Evolutionary conservation across 176 grass and related monocot species (phyloP).

Genomic region (Coix lacrymajobi): DNA sequence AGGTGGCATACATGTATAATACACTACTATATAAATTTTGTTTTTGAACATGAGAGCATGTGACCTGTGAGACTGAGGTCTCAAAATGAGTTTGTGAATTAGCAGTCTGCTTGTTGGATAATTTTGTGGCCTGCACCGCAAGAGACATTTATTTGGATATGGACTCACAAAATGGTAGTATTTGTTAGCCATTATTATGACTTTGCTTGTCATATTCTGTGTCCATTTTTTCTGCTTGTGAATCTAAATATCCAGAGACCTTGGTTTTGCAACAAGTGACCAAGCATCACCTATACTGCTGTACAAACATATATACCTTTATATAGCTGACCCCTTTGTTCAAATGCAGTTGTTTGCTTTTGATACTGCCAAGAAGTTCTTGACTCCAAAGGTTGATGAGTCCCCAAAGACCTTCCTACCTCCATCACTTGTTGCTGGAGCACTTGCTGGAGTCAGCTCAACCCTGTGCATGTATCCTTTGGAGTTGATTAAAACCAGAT

Average conservation of each 20-base stretch:
- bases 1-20: not conserved
- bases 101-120: not conserved
- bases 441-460: conserved; percentile 95
- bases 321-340: not conserved
- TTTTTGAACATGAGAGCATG: not conserved
- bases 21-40: not conserved
- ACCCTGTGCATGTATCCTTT: conserved; percentile 95
- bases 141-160: not conserved
- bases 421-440: conserved; percentile 76
- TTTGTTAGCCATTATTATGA: not conserved
- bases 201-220: not conserved
- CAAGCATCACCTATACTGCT: not conserved
- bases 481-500: conserved; percentile 89
- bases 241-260: not conserved
- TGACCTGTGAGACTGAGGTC: too few relatives aligned
- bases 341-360: conserved; percentile 84
- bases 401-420: conserved; percentile 57
- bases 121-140: not conserved
- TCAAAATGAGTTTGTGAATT: not conserved
- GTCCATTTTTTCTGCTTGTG: not conserved
- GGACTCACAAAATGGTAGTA: not conserved
- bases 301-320: not conserved
- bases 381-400: conserved; percentile 68
- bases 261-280: conserved; percentile 1
- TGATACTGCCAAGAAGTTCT: conserved; percentile 95